Evolutionary conservation across 1,284 basidiomycete species (phyloP).

Genomic region (Ganoderma lucidum): DNA sequence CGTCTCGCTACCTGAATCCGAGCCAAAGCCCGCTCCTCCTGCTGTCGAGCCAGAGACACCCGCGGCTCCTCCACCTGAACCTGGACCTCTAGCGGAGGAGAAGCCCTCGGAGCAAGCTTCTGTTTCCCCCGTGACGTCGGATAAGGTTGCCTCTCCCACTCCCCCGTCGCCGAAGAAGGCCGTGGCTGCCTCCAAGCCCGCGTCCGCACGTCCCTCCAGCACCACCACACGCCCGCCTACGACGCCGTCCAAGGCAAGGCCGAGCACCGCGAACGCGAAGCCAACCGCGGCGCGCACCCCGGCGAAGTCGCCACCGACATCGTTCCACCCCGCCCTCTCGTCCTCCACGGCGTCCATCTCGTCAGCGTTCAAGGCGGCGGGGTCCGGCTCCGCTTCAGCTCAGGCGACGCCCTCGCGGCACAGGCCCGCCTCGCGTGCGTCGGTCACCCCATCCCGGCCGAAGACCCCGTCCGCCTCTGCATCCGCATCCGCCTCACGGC

Average conservation of each 20-base stretch:
- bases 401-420: slow-evolving; percentile 31
- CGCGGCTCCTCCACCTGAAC: slow-evolving; percentile 14
- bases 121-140: slow-evolving; percentile 25
- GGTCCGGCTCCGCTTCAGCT: slow-evolving; percentile 14
- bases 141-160: slow-evolving; percentile 25
- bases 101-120: slow-evolving; percentile 35
- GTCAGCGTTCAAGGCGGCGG: slow-evolving; percentile 29
- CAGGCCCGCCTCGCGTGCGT: slow-evolving; percentile 37
- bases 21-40: slow-evolving; percentile 16
- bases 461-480: slow-evolving; percentile 48
- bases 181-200: slow-evolving; percentile 29
- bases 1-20: slow-evolving; percentile 17
- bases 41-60: slow-evolving; percentile 12
- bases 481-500: slow-evolving; percentile 48
- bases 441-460: slow-evolving; percentile 49
- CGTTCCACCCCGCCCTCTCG: slow-evolving; percentile 36
- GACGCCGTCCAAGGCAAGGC: slow-evolving; percentile 40
- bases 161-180: slow-evolving; percentile 39
- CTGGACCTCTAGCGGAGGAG: slow-evolving; percentile 23
- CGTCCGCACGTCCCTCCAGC: slow-evolving; percentile 22
- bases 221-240: slow-evolving; percentile 29
- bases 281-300: slow-evolving; percentile 37
- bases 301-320: slow-evolving; percentile 40
- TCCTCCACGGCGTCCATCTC: slow-evolving; percentile 32
- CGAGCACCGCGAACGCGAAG: slow-evolving; percentile 29